Evolutionary conservation across 2,329 filamentous ascomycete genomes (phyloP).

Genomic region (Epichloe sp.): DNA sequence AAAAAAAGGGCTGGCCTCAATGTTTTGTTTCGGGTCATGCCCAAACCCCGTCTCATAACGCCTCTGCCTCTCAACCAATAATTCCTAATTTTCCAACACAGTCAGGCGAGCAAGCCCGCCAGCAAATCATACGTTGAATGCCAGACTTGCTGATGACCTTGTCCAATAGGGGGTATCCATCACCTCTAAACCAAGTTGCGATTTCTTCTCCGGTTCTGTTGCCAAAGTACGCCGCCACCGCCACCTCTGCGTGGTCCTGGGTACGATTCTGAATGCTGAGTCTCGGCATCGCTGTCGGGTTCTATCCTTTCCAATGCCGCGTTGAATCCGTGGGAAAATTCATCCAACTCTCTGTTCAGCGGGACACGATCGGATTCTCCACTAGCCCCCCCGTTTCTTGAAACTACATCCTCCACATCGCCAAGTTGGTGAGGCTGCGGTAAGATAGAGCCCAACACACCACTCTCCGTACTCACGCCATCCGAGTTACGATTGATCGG

Average conservation of each 20-base stretch:
- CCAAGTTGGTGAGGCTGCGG: conserved; percentile 1
- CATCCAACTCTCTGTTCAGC: conserved; percentile 28
- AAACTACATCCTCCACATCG: conserved; percentile 5
- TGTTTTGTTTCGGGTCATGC: not conserved
- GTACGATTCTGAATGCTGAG: conserved; percentile 11
- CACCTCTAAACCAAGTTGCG: conserved; percentile 36
- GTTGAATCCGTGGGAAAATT: conserved; percentile 30
- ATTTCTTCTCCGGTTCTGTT: conserved; percentile 37
- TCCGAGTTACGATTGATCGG: conserved; percentile 6
- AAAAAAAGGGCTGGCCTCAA: no score
- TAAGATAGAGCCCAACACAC: not conserved
- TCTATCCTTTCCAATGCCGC: conserved; percentile 26
- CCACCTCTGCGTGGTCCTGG: conserved; percentile 14
- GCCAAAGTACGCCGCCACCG: conserved; percentile 34
- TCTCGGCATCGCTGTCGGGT: conserved; percentile 13
- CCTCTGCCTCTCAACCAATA: not conserved
- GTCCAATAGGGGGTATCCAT: conserved; percentile 3
- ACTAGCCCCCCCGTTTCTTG: conserved; percentile 13
- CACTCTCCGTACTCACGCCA: conserved; percentile 3
- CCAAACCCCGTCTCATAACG: not conserved
- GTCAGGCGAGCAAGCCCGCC: not conserved
- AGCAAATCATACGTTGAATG: no score
- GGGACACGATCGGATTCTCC: conserved; percentile 25
- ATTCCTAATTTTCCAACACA: not conserved
- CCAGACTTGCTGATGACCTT: not conserved